phyloP scores from a whole-genome alignment of 192 early-diverging fungal genomes.

The Linderina pennispora region DNA sequence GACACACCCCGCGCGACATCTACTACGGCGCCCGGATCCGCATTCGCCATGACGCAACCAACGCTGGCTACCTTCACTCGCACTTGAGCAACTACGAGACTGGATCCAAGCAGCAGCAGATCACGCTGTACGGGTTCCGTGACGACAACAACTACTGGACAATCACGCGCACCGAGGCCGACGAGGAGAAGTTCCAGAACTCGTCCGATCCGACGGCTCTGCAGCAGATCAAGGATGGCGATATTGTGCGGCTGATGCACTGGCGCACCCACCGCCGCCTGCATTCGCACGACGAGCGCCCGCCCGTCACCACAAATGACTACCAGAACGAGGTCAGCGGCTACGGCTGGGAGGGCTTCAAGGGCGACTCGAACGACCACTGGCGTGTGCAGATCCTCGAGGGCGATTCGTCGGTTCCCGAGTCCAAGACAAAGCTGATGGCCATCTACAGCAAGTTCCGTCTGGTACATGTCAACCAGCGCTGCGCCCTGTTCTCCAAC shows the following conservation, averaged over 20 bases:
- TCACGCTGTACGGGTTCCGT: conserved; percentile 69
- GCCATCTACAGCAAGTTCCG: conserved; percentile 64
- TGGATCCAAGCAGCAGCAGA: conserved; percentile 72
- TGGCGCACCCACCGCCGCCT: conserved; percentile 52
- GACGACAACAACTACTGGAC: conserved; percentile 87
- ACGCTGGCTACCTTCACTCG: conserved; percentile 46
- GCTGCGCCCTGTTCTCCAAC: conserved; percentile 80
- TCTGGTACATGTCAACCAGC: conserved; percentile 64
- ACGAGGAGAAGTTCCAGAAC: conserved; percentile 22
- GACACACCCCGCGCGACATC: conserved; percentile 42
- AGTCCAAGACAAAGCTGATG: conserved; percentile 50
- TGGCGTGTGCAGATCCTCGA: conserved; percentile 79
- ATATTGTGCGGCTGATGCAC: conserved; percentile 74
- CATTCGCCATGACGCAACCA: conserved; percentile 46
- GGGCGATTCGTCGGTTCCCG: conserved; percentile 43
- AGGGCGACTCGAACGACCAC: conserved; percentile 88
- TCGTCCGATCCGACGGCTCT: conserved; percentile 26
- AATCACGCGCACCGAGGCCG: conserved; percentile 38
- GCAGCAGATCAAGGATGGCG: conserved; percentile 57
- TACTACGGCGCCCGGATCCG: conserved; percentile 43
- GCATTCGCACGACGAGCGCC: conserved; percentile 66
- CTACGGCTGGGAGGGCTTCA: conserved; percentile 65
- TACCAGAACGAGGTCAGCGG: conserved; percentile 70
- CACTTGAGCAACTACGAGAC: conserved; percentile 62
- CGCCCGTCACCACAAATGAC: conserved; percentile 63